Percentiles rank a stretch among this genome's conserved stretches.
phyloP scores from a whole-genome alignment of 352 stramenopile species.

The Globisporangium spiculum region DNA sequence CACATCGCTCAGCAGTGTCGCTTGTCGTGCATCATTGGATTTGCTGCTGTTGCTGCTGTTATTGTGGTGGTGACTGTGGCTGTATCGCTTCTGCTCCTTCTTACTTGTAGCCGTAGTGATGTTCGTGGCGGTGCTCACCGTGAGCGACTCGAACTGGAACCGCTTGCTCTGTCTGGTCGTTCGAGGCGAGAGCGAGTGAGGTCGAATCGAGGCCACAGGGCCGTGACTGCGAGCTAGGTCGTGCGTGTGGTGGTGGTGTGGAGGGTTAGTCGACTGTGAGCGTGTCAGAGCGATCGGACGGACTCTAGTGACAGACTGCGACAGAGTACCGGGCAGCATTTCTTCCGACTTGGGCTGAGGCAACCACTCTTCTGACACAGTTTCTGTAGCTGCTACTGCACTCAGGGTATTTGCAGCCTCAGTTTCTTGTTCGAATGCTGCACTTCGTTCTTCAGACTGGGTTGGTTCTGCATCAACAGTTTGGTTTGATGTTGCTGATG shows the following conservation, averaged over 20 bases:
- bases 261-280: neutral
- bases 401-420: neutral
- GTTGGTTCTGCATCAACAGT: neutral
- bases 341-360: neutral
- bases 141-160: neutral
- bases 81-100: neutral
- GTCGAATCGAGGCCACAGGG: conserved; percentile 10
- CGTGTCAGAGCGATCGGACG: neutral
- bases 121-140: neutral
- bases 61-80: neutral
- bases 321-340: neutral
- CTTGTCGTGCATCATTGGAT: conserved; percentile 4
- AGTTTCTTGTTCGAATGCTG: neutral
- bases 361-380: neutral
- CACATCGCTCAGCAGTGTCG: neutral
- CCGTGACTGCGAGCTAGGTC: neutral
- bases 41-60: neutral
- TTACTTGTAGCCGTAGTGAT: neutral
- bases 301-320: neutral
- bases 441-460: neutral
- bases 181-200: conserved; percentile 6
- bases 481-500: neutral
- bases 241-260: neutral
- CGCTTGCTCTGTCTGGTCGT: conserved; percentile 13
- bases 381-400: neutral